These are phyloP conservation scores for Kodamaea fukazawae DNA, from an alignment of 805 yeast species.

Conservation along the genomic window DNA sequence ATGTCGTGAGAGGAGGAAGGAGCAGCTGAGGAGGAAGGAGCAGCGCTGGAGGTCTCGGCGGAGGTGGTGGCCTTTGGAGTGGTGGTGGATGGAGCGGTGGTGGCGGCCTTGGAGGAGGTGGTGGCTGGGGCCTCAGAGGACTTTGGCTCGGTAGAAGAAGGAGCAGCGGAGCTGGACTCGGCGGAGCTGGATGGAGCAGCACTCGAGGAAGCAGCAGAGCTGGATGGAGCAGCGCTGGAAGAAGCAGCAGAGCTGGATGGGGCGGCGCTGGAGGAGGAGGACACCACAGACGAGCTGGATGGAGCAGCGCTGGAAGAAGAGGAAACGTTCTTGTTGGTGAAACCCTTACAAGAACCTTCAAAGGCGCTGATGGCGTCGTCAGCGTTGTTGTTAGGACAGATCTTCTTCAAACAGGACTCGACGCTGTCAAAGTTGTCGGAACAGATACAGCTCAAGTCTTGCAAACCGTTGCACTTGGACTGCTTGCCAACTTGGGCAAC, in stretches of 20 bases:
- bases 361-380: conserved; percentile 61
- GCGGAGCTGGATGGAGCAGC: conserved; percentile 9
- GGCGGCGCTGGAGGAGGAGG: conserved; percentile 6
- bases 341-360: conserved; percentile 48
- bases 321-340: conserved; percentile 28
- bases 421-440: conserved; percentile 51
- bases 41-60: conserved; percentile 8
- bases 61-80: conserved; percentile 9
- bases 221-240: conserved; percentile 9
- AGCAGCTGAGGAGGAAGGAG: conserved; percentile 1
- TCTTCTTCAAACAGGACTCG: conserved; percentile 58
- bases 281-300: conserved; percentile 6
- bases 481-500: conserved; percentile 67
- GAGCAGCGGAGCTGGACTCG: conserved; percentile 6
- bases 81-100: conserved; percentile 11
- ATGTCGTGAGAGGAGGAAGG: conserved; percentile 7
- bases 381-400: conserved; percentile 65
- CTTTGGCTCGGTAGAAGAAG: conserved; percentile 6
- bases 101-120: conserved; percentile 6
- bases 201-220: conserved; percentile 1
- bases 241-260: conserved; percentile 5
- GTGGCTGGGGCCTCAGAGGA: conserved; percentile 11
- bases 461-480: conserved; percentile 54
- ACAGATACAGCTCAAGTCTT: conserved; percentile 70
- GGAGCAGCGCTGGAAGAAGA: conserved; percentile 26